These are phyloP conservation scores for Clarireedia homoeocarpa DNA, from an alignment of 2,329 filamentous ascomycete genomes.

Conservation along the genomic window DNA sequence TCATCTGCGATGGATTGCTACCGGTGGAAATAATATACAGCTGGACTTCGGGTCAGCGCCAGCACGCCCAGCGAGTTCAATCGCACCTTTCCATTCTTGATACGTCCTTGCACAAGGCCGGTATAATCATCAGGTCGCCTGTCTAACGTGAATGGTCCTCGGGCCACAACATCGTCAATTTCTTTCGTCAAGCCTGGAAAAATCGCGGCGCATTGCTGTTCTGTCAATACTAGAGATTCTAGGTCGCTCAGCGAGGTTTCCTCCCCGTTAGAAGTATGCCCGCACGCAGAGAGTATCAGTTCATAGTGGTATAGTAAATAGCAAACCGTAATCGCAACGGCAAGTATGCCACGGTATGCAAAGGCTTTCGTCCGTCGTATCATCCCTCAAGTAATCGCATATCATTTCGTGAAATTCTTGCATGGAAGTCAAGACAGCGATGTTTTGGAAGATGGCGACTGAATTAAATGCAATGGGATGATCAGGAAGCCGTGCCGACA, in stretches of 20 bases:
- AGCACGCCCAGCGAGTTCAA: not conserved
- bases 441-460: not conserved
- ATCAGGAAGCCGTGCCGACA: conserved; percentile 6
- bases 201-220: conserved; percentile 34
- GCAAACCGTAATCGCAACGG: not conserved
- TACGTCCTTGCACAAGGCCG: conserved; percentile 36
- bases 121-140: conserved; percentile 29
- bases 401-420: not conserved
- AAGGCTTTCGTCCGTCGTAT: not conserved
- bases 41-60: conserved; percentile 18
- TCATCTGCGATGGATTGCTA: conserved; percentile 35
- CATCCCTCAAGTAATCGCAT: not conserved
- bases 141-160: conserved; percentile 37
- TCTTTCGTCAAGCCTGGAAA: conserved; percentile 42
- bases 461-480: not conserved
- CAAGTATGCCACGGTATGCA: not conserved
- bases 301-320: not conserved
- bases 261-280: not conserved
- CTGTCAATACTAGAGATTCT: conserved; percentile 28
- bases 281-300: not conserved
- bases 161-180: conserved; percentile 37
- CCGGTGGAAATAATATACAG: conserved; percentile 39
- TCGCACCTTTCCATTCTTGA: conserved; percentile 35
- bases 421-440: not conserved
- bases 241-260: not conserved